These are phyloP conservation scores for Fusarium liriodendri DNA, from an alignment of 2,329 filamentous ascomycete genomes.

Conservation along the genomic window DNA sequence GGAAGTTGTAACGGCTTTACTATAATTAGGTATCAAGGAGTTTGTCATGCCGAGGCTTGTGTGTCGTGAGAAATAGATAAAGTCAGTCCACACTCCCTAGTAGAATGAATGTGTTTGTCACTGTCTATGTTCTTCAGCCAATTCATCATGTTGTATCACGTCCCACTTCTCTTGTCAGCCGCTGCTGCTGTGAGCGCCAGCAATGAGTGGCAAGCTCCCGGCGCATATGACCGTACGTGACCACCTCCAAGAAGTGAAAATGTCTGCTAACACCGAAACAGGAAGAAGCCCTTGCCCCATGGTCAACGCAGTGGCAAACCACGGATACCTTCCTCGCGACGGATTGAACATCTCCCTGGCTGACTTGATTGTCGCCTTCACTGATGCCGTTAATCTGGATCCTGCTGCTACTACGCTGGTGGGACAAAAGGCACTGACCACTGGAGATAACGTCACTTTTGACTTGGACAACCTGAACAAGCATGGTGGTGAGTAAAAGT, in stretches of 20 bases:
- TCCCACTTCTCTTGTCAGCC: constrained; percentile 20
- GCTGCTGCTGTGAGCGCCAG: constrained; percentile 26
- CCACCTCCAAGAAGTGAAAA: too few species aligned
- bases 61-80: constrained; percentile 1
- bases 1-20: not conserved
- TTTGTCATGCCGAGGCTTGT: not conserved
- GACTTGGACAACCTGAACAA: constrained; percentile 35
- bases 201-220: constrained; percentile 31
- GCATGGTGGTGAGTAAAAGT: constrained; percentile 22
- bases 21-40: not conserved
- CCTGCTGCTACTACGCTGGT: constrained; percentile 39
- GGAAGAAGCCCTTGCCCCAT: constrained; percentile 38
- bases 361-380: constrained; percentile 35
- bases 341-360: constrained; percentile 29
- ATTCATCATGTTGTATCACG: constrained; percentile 30
- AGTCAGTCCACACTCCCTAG: not conserved
- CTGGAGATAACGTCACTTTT: constrained; percentile 35
- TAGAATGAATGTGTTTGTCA: not conserved
- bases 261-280: constrained; percentile 2
- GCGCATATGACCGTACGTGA: constrained; percentile 24
- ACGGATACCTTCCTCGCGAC: constrained; percentile 36
- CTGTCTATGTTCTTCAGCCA: not conserved
- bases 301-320: constrained; percentile 38
- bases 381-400: constrained; percentile 38
- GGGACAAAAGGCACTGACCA: constrained; percentile 29